phyloP scores from a whole-genome alignment of 371 early-diverging fungal species.

The Haplosporangium sp. region DNA sequence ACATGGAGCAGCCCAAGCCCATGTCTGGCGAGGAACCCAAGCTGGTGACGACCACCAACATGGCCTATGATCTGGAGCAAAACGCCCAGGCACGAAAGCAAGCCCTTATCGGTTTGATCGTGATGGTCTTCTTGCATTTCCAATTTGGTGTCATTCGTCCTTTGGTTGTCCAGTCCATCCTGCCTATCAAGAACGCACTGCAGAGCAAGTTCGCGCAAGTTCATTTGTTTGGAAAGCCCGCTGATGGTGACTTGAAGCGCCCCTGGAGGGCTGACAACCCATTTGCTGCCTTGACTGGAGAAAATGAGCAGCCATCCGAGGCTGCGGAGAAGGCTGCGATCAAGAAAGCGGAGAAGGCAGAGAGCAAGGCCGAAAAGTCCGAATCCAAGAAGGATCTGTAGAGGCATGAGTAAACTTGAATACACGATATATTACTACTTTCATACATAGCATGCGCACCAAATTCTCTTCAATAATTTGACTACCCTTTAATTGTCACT shows the following conservation, averaged over 20 bases:
- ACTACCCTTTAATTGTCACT: too few relatives aligned
- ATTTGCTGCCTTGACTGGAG: slow-evolving; percentile 70
- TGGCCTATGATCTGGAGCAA: slow-evolving; percentile 87
- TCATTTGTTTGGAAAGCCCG: slow-evolving; percentile 83
- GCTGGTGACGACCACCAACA: slow-evolving; percentile 73
- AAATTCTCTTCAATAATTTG: too few relatives aligned
- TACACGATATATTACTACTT: too few relatives aligned
- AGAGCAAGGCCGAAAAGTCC: slow-evolving; percentile 50
- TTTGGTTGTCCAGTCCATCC: slow-evolving; percentile 86
- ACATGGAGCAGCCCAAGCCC: slow-evolving; percentile 67
- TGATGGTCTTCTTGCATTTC: slow-evolving; percentile 87
- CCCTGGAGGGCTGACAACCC: slow-evolving; percentile 87
- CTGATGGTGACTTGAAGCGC: slow-evolving; percentile 83
- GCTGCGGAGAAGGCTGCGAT: slow-evolving; percentile 57
- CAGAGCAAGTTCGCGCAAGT: slow-evolving; percentile 82
- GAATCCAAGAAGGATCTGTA: slow-evolving; percentile 63
- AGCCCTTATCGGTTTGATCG: slow-evolving; percentile 71
- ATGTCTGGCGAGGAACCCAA: slow-evolving; percentile 56
- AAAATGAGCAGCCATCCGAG: slow-evolving; percentile 49
- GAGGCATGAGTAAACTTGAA: neutral
- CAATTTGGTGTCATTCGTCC: slow-evolving; percentile 93
- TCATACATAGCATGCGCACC: too few relatives aligned
- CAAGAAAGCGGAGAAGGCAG: slow-evolving; percentile 62
- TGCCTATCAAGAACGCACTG: slow-evolving; percentile 82
- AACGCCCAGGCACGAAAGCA: slow-evolving; percentile 77